A percentile compares a stretch with the other conserved stretches of the same genome.
phyloP scores from a whole-genome alignment of 2,329 filamentous ascomycete species.

The Aspergillus neotritici region DNA sequence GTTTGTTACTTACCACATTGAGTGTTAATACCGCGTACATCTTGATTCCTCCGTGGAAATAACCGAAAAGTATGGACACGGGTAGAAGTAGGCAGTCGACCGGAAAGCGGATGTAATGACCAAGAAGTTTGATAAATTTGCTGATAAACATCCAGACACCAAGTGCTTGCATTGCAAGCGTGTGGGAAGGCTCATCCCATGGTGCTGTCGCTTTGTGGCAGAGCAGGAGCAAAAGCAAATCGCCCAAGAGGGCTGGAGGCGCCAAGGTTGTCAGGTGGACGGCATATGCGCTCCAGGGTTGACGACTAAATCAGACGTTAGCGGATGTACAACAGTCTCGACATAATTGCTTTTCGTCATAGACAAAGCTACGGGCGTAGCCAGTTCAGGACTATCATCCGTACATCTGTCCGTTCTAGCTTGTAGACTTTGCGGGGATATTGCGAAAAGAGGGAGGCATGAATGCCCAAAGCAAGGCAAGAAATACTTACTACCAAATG shows the following conservation, averaged over 20 bases:
- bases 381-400: too few relatives aligned
- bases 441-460: background rate
- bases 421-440: background rate
- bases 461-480: background rate
- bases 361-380: too few relatives aligned
- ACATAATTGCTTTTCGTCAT: too few relatives aligned
- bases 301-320: slow-evolving; percentile 56
- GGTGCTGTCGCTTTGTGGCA: slow-evolving; percentile 63
- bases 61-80: slow-evolving; percentile 84
- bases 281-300: slow-evolving; percentile 90
- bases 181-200: slow-evolving; percentile 52
- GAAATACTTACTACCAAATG: slow-evolving; percentile 72
- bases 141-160: slow-evolving; percentile 75
- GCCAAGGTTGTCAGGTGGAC: slow-evolving; percentile 89
- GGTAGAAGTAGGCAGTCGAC: slow-evolving; percentile 73
- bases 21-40: slow-evolving; percentile 78
- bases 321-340: slow-evolving; percentile 6
- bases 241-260: slow-evolving; percentile 74
- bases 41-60: slow-evolving; percentile 89
- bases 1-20: slow-evolving; percentile 62
- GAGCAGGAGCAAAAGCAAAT: slow-evolving; percentile 65
- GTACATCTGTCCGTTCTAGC: too few relatives aligned
- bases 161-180: slow-evolving; percentile 56
- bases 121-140: slow-evolving; percentile 86
- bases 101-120: slow-evolving; percentile 79